Evolutionary conservation across 192 early-diverging fungal genomes (phyloP).

Genomic region (Coemansia sp.): DNA sequence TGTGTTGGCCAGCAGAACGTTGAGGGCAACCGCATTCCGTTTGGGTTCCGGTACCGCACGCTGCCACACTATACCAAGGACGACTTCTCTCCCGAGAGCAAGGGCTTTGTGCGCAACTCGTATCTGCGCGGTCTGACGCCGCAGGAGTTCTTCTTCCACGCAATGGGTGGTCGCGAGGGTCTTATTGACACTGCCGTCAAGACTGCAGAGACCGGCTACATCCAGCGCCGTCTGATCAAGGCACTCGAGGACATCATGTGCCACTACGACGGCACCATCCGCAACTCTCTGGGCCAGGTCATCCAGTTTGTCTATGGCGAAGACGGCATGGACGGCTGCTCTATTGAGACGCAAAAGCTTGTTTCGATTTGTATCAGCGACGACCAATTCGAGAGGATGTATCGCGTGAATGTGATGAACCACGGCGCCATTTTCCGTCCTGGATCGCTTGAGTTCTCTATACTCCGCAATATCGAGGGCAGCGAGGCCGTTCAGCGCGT

Average conservation of each 20-base stretch:
- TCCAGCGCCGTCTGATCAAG: constrained; percentile 97
- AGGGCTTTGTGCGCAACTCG: constrained; percentile 56
- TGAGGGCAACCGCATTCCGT: constrained; percentile 98
- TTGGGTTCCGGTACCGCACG: constrained; percentile 90
- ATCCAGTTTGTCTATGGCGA: constrained; percentile 98
- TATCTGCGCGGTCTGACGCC: constrained; percentile 84
- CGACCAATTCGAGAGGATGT: constrained; percentile 72
- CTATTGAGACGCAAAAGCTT: constrained; percentile 80
- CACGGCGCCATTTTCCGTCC: constrained; percentile 64
- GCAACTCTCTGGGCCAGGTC: constrained; percentile 90
- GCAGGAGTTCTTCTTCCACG: constrained; percentile 99
- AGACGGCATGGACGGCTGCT: constrained; percentile 94
- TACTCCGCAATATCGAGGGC: constrained; percentile 74
- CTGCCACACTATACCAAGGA: constrained; percentile 98
- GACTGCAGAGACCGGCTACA: constrained; percentile 99
- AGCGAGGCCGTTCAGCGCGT: constrained; percentile 64
- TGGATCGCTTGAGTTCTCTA: constrained; percentile 65
- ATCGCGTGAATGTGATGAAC: constrained; percentile 76
- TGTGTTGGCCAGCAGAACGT: constrained; percentile 99
- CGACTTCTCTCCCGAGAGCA: constrained; percentile 86
- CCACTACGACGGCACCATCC: constrained; percentile 95
- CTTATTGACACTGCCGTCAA: constrained; percentile 99
- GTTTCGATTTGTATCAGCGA: constrained; percentile 67
- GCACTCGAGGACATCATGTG: constrained; percentile 97
- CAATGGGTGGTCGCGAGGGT: constrained; percentile 99